Conservation (phyloP, 495 filamentous ascomycete genomes). For the Xylaria bambusicola region DNA sequence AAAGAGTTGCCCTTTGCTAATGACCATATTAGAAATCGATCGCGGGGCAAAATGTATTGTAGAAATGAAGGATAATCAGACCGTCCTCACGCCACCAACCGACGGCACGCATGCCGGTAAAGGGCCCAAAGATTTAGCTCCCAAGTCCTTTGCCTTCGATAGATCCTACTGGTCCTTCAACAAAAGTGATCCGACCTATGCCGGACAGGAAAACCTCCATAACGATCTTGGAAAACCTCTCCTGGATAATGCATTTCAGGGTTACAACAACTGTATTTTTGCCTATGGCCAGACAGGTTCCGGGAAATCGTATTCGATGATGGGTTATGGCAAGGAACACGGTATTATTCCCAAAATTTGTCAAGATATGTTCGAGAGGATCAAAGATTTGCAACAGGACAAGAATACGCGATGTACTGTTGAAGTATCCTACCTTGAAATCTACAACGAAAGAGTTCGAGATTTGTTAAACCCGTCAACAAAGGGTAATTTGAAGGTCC, state of each 20-base stretch:
- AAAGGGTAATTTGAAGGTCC: constrained; percentile 94
- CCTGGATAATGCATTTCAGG: constrained; percentile 96
- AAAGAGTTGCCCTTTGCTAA: constrained; percentile 3
- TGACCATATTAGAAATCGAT: constrained; percentile 68
- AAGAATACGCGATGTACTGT: constrained; percentile 84
- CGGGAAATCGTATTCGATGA: constrained; percentile 99
- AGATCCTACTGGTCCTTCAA: constrained; percentile 98
- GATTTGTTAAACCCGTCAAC: constrained; percentile 95
- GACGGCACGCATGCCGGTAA: constrained; percentile 61
- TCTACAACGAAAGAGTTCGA: constrained; percentile 97
- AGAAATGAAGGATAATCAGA: constrained; percentile 91
- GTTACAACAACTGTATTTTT: constrained; percentile 99
- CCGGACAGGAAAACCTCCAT: constrained; percentile 87
- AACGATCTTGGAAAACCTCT: constrained; percentile 85
- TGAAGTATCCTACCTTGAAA: constrained; percentile 98
- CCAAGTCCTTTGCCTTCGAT: constrained; percentile 94
- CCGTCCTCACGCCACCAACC: constrained; percentile 76
- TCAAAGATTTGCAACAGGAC: constrained; percentile 71
- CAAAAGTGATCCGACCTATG: constrained; percentile 76
- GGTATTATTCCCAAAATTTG: constrained; percentile 99
- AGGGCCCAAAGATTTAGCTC: constrained; percentile 66
- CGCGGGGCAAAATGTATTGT: constrained; percentile 96
- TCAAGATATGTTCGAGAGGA: constrained; percentile 93
- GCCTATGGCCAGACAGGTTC: constrained; percentile 99
- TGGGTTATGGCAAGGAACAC: constrained; percentile 95